A percentile compares a stretch with the other conserved stretches of the same genome.
These are phyloP conservation scores for Pulveroboletus sp. DNA, from an alignment of 768 basidiomycete species.

Conservation along the genomic window DNA sequence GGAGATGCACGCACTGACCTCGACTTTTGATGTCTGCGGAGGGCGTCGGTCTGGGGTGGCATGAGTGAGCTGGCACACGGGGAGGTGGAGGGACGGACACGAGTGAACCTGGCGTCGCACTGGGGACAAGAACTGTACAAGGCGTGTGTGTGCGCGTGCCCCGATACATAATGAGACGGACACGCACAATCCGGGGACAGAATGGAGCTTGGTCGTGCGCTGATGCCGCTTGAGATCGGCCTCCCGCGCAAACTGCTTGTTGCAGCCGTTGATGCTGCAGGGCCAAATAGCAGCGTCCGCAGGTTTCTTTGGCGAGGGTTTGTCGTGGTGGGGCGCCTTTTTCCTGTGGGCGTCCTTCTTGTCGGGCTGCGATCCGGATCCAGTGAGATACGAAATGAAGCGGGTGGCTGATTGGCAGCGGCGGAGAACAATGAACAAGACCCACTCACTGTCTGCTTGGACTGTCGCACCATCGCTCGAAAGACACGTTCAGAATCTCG, in stretches of 20 bases:
- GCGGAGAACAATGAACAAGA: conserved; percentile 10
- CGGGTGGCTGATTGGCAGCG: conserved; percentile 25
- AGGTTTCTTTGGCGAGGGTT: conserved; percentile 51
- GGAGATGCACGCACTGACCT: conserved; percentile 42
- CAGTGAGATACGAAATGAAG: conserved; percentile 3
- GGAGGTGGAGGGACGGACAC: conserved; percentile 46
- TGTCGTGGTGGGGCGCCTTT: conserved; percentile 36
- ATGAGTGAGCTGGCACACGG: conserved; percentile 15
- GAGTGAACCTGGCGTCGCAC: conserved; percentile 77
- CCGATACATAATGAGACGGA: conserved; percentile 10
- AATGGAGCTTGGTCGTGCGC: conserved; percentile 75
- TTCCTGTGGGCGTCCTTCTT: conserved; percentile 43
- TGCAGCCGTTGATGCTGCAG: conserved; percentile 78
- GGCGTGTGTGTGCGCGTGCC: conserved; percentile 15
- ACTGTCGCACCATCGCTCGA: conserved; percentile 29
- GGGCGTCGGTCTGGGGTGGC: conserved; percentile 64
- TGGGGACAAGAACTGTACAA: conserved; percentile 65
- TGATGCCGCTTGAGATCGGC: conserved; percentile 82
- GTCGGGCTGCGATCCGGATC: conserved; percentile 29
- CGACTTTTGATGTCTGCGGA: conserved; percentile 78
- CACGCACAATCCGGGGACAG: conserved; percentile 68
- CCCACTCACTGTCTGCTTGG: conserved; percentile 35
- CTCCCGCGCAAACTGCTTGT: conserved; percentile 79
- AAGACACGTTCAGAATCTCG: conserved; percentile 20
- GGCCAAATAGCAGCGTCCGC: conserved; percentile 63